Percentiles rank a stretch among this genome's conserved stretches.
Conservation (phyloP, 495 filamentous ascomycete genomes). For the Aspergillus sclerotiicarbonarius region DNA sequence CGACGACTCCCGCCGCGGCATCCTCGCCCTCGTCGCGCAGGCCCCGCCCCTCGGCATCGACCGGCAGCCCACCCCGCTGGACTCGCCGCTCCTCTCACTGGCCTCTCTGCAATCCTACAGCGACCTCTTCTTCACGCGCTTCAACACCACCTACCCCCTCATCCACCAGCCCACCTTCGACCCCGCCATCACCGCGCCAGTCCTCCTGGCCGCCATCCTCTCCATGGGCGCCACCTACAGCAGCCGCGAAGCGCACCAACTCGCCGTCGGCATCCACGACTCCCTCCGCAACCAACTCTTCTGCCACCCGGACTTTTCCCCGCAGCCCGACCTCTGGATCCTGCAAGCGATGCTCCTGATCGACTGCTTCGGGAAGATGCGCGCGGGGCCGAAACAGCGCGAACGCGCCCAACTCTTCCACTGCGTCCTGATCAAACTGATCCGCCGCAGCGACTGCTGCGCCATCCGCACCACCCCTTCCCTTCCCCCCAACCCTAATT, state of each 20-base stretch:
- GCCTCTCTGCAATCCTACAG: conserved; percentile 47
- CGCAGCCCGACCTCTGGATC: conserved; percentile 51
- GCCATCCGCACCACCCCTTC: conserved; percentile 31
- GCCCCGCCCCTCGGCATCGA: conserved; percentile 39
- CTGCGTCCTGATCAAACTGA: conserved; percentile 57
- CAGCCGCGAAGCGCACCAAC: conserved; percentile 52
- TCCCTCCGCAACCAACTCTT: conserved; percentile 43
- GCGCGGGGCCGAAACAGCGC: conserved; percentile 54
- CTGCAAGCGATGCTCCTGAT: conserved; percentile 58
- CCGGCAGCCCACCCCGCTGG: conserved; percentile 36
- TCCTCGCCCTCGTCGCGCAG: conserved; percentile 44
- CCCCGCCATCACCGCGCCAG: conserved; percentile 40
- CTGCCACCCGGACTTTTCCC: conserved; percentile 42
- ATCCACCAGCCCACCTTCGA: conserved; percentile 53
- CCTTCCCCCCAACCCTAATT: conserved; percentile 24
- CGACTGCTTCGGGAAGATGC: conserved; percentile 57
- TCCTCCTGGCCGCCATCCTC: conserved; percentile 49
- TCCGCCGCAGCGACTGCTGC: conserved; percentile 54
- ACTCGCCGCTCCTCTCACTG: conserved; percentile 48
- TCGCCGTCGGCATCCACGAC: conserved; percentile 53
- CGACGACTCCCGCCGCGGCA: conserved; percentile 35
- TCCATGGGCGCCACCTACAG: conserved; percentile 56
- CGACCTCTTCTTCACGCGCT: conserved; percentile 54
- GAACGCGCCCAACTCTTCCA: conserved; percentile 56
- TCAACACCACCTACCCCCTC: conserved; percentile 54